These are phyloP conservation scores for Fusarium denticulatum DNA, from an alignment of 2,329 filamentous ascomycete genomes.

Conservation along the genomic window DNA sequence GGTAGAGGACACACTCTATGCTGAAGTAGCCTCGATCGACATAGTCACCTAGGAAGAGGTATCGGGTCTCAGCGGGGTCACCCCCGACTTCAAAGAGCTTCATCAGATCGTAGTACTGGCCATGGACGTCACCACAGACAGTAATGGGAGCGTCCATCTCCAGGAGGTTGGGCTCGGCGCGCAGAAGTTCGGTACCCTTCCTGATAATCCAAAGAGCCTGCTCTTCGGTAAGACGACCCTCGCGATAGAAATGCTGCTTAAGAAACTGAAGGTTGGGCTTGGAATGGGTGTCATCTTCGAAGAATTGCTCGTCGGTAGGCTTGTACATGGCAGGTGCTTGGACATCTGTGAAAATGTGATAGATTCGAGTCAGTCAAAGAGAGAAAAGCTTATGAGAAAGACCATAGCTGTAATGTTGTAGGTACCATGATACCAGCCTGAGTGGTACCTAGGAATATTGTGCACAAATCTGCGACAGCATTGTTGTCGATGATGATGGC, in stretches of 20 bases:
- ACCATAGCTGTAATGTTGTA: neutral
- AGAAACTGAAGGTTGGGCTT: conserved; percentile 95
- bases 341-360: conserved; percentile 72
- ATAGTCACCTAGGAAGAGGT: conserved; percentile 97
- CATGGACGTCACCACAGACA: conserved; percentile 97
- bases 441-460: neutral
- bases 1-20: conserved; percentile 97
- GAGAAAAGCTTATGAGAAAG: neutral
- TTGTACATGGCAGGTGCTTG: conserved; percentile 95
- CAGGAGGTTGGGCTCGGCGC: conserved; percentile 90
- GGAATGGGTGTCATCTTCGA: conserved; percentile 81
- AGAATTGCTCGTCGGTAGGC: conserved; percentile 94
- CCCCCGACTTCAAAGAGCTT: conserved; percentile 99
- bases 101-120: conserved; percentile 99
- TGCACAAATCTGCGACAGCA: conserved; percentile 26
- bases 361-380: conserved; percentile 30
- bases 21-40: conserved; percentile 99
- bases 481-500: conserved; percentile 27
- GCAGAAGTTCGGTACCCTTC: conserved; percentile 86
- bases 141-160: conserved; percentile 99
- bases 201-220: conserved; percentile 96
- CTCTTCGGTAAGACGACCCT: conserved; percentile 95
- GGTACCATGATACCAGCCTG: neutral
- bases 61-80: conserved; percentile 94
- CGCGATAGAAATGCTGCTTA: conserved; percentile 98